These are phyloP conservation scores for Pyrenula aspistea DNA, from an alignment of 495 filamentous ascomycete genomes.

Conservation along the genomic window DNA sequence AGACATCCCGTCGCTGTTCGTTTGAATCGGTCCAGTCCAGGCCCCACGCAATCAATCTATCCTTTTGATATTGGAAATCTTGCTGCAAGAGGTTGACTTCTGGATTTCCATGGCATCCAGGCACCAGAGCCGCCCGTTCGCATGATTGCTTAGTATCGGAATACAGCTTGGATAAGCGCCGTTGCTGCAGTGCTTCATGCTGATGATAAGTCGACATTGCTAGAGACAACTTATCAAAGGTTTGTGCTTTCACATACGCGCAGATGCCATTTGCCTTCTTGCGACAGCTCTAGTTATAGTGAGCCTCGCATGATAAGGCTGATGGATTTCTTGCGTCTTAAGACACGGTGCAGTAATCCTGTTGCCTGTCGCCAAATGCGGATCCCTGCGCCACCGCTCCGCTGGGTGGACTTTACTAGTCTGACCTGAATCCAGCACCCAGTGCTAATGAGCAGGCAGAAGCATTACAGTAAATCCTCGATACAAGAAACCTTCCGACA, in stretches of 20 bases:
- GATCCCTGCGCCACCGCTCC: neutral
- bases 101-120: slow-evolving; percentile 41
- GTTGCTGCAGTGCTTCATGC: slow-evolving; percentile 15
- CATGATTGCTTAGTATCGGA: slow-evolving; percentile 85
- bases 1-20: slow-evolving; percentile 43
- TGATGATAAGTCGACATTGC: neutral
- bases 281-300: neutral
- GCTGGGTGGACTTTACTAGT: no score
- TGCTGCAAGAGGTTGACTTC: slow-evolving; percentile 43
- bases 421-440: no score
- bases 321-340: neutral
- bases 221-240: neutral
- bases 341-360: neutral
- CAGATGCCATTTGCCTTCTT: neutral
- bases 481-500: no score
- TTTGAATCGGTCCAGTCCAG: slow-evolving; percentile 77
- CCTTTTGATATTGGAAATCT: slow-evolving; percentile 43
- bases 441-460: no score
- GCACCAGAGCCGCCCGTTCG: slow-evolving; percentile 65
- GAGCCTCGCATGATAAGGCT: neutral
- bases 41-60: slow-evolving; percentile 73
- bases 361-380: neutral
- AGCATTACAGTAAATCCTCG: no score
- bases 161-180: slow-evolving; percentile 78
- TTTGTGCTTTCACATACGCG: neutral